Conservation (phyloP, 495 filamentous ascomycete genomes). For the Penicillium herquei region DNA sequence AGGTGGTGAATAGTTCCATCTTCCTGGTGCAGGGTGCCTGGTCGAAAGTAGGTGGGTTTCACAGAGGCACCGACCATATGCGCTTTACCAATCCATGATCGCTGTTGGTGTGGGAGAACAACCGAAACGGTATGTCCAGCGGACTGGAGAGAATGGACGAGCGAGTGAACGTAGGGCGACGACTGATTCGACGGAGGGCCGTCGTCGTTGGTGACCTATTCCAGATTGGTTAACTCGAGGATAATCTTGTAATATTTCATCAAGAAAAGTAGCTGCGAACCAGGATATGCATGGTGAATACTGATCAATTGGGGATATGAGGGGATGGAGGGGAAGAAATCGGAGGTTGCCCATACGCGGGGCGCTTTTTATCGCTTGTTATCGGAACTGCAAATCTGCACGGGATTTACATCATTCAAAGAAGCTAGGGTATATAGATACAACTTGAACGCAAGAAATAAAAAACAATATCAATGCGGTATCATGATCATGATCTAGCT, state of each 20-base stretch:
- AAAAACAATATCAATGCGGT: neutral
- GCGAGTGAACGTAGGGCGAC: conserved; percentile 88
- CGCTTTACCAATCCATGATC: conserved; percentile 97
- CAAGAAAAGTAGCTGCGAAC: conserved; percentile 23
- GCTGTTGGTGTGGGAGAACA: conserved; percentile 84
- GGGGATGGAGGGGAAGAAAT: conserved; percentile 19
- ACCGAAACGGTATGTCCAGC: conserved; percentile 84
- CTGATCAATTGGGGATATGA: conserved; percentile 10
- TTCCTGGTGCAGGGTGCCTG: conserved; percentile 59
- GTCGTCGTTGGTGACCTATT: conserved; percentile 87
- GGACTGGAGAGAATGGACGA: conserved; percentile 72
- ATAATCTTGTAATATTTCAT: neutral
- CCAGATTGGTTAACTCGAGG: neutral
- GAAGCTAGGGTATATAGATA: conserved; percentile 4
- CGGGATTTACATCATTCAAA: conserved; percentile 9
- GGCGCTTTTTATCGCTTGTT: conserved; percentile 8
- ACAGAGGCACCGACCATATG: conserved; percentile 86
- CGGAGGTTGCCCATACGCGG: conserved; percentile 16
- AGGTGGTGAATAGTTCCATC: conserved; percentile 65
- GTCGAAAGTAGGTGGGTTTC: conserved; percentile 85
- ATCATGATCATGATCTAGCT: conserved; percentile 3
- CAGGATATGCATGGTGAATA: conserved; percentile 43
- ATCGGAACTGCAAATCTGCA: neutral
- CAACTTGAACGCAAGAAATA: neutral
- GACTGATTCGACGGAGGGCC: conserved; percentile 88